Evolutionary conservation across 2,329 filamentous ascomycete species (phyloP).

Genomic region (Arachnomyces sp.): DNA sequence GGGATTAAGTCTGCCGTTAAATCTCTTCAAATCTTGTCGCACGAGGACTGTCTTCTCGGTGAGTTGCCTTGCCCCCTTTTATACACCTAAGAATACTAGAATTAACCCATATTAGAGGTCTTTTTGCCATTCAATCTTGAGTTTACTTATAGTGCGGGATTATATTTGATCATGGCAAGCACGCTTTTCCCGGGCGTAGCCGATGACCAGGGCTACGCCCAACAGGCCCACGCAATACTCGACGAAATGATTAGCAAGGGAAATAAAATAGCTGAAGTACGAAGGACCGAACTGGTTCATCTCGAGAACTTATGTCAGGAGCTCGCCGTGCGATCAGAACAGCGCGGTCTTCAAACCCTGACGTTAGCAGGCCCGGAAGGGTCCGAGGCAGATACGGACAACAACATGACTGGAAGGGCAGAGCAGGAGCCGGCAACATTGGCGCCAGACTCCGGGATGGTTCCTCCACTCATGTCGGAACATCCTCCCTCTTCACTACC

Average conservation of each 20-base stretch:
- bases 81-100: not conserved
- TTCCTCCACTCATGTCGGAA: too few species aligned
- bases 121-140: conserved; percentile 36
- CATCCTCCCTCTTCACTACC: too few species aligned
- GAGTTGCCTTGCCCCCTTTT: conserved; percentile 1
- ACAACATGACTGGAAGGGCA: too few species aligned
- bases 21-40: conserved; percentile 31
- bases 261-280: conserved; percentile 24
- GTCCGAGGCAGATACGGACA: not conserved
- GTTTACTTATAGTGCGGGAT: conserved; percentile 28
- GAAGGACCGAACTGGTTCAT: conserved; percentile 27
- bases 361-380: conserved; percentile 10
- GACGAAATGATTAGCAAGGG: conserved; percentile 29
- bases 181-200: conserved; percentile 26
- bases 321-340: conserved; percentile 18
- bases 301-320: conserved; percentile 24
- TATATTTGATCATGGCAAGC: conserved; percentile 32
- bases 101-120: conserved; percentile 19
- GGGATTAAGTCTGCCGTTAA: conserved; percentile 38
- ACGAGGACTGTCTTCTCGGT: conserved; percentile 32
- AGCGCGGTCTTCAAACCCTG: conserved; percentile 20
- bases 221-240: conserved; percentile 22
- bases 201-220: conserved; percentile 16
- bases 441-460: too few species aligned
- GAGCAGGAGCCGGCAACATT: too few species aligned